phyloP scores from a whole-genome alignment of 176 grass and related monocot genomes.

The Rhynchospora breviuscula region DNA sequence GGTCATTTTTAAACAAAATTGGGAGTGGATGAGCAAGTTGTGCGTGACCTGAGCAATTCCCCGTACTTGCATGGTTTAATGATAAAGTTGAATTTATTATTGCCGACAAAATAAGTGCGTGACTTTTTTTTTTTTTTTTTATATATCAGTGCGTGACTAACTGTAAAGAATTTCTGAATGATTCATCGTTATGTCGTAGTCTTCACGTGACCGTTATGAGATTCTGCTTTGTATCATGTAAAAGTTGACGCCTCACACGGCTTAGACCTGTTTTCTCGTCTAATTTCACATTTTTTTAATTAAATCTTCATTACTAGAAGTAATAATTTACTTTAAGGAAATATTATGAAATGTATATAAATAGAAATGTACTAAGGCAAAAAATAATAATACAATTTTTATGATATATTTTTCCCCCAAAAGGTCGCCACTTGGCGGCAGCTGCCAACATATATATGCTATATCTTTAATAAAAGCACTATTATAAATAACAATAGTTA shows the following conservation, averaged over 20 bases:
- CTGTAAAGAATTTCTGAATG: not conserved
- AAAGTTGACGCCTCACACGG: not conserved
- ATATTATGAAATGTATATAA: no score
- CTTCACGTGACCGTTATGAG: slow-evolving; percentile 9
- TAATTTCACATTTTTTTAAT: not conserved
- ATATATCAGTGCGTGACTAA: not conserved
- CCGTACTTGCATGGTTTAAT: not conserved
- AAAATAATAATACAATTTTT: no score
- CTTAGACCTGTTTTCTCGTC: not conserved
- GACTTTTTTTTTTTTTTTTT: no score
- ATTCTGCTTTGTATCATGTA: not conserved
- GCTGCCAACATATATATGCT: no score
- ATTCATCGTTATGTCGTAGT: not conserved
- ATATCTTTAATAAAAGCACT: no score
- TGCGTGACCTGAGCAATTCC: no score
- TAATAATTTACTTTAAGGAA: not conserved
- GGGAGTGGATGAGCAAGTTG: no score
- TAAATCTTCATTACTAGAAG: not conserved
- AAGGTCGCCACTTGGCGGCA: no score
- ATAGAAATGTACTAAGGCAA: no score
- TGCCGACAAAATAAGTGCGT: not conserved
- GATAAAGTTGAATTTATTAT: not conserved
- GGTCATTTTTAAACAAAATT: no score
- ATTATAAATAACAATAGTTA: no score
- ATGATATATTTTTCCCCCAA: no score